Percentiles rank a stretch among this genome's conserved stretches.
phyloP scores from a whole-genome alignment of 805 yeast species.

The Yamadazyma takamatsuzukensis region DNA sequence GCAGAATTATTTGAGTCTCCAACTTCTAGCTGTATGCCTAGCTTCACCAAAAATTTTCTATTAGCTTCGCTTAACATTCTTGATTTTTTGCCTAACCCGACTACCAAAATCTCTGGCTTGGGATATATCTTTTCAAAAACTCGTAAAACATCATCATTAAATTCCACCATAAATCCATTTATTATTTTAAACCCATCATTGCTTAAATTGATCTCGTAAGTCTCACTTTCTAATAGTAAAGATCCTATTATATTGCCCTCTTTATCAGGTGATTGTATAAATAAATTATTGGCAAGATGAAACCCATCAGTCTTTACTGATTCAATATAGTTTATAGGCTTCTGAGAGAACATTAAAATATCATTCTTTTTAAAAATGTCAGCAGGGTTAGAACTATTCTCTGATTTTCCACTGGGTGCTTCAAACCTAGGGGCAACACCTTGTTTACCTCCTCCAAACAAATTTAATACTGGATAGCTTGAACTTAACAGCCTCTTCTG shows the following conservation, averaged over 20 bases:
- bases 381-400: constrained; percentile 39
- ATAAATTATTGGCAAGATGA: constrained; percentile 51
- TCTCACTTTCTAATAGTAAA: constrained; percentile 52
- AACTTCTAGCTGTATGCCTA: constrained; percentile 71
- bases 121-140: constrained; percentile 61
- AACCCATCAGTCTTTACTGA: constrained; percentile 52
- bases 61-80: constrained; percentile 61
- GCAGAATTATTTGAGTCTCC: constrained; percentile 65
- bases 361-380: constrained; percentile 43
- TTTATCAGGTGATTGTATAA: constrained; percentile 40
- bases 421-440: constrained; percentile 6
- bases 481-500: not conserved
- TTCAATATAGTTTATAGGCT: constrained; percentile 42
- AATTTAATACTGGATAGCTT: constrained; percentile 7
- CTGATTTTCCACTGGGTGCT: constrained; percentile 37
- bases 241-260: constrained; percentile 42
- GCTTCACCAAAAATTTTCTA: constrained; percentile 41
- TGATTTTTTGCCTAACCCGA: constrained; percentile 67
- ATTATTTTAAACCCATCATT: constrained; percentile 41
- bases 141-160: constrained; percentile 42
- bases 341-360: constrained; percentile 37
- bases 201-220: constrained; percentile 54
- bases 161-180: constrained; percentile 52
- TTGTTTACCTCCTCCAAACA: constrained; percentile 29
- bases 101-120: constrained; percentile 68